Conservation (phyloP, 2,329 filamentous ascomycete species). For the Pseudopithomyces maydicus region DNA sequence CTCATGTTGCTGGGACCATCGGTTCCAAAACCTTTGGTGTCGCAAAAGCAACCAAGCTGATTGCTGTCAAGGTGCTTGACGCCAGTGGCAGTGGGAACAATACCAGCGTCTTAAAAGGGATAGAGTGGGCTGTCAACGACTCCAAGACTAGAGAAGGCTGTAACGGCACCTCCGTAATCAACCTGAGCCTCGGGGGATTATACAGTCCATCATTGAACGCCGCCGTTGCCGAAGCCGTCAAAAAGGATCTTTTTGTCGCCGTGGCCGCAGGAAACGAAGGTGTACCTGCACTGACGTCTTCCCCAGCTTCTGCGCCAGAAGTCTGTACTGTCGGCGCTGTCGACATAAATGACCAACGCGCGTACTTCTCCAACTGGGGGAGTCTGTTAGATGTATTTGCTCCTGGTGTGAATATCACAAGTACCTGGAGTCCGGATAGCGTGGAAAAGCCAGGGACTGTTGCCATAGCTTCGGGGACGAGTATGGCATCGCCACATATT, state of each 20-base stretch:
- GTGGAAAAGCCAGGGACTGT: constrained; percentile 66
- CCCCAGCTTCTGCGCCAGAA: constrained; percentile 86
- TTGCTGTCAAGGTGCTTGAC: constrained; percentile 96
- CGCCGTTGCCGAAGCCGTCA: constrained; percentile 91
- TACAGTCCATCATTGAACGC: constrained; percentile 90
- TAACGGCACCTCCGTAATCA: constrained; percentile 90
- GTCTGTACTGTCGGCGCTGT: constrained; percentile 96
- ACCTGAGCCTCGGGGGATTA: constrained; percentile 95
- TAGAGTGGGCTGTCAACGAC: constrained; percentile 86
- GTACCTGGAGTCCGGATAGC: constrained; percentile 97
- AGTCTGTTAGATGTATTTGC: constrained; percentile 99
- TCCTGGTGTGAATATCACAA: constrained; percentile 93
- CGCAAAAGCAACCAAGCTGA: constrained; percentile 96
- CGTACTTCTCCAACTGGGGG: constrained; percentile 99
- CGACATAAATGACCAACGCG: constrained; percentile 89
- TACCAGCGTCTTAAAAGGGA: constrained; percentile 98
- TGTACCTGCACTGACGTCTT: constrained; percentile 98
- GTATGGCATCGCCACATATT: constrained; percentile 98
- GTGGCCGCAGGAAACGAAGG: constrained; percentile 99
- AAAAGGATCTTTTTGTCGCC: constrained; percentile 92
- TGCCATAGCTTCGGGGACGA: constrained; percentile 99
- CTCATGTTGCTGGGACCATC: constrained; percentile 97
- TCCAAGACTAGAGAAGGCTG: constrained; percentile 74
- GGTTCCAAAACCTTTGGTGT: constrained; percentile 99
- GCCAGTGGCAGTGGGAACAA: constrained; percentile 98